phyloP scores from a whole-genome alignment of 208 protist genomes.

The Crithidia brevicula region DNA sequence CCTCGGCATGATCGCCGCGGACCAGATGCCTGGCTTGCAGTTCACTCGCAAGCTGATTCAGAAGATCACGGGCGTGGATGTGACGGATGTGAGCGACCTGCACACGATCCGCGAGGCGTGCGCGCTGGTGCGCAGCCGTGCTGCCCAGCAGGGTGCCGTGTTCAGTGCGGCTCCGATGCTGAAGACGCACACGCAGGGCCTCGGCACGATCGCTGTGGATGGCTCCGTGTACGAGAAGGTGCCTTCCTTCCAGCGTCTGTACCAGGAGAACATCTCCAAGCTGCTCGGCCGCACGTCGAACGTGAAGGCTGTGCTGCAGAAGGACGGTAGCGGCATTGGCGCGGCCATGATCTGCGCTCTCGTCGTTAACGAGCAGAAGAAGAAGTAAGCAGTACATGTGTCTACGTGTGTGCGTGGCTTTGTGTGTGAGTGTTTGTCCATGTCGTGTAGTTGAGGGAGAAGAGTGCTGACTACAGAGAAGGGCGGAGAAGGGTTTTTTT shows the following conservation, averaged over 20 bases:
- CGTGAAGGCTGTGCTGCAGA: conserved; percentile 67
- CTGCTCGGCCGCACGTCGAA: conserved; percentile 70
- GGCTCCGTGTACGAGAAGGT: conserved; percentile 91
- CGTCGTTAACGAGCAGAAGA: conserved; percentile 45
- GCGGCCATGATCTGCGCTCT: conserved; percentile 90
- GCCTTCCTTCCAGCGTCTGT: conserved; percentile 81
- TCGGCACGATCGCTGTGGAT: conserved; percentile 78
- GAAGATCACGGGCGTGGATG: conserved; percentile 51
- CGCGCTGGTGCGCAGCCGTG: conserved; percentile 73
- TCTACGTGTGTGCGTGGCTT: no score
- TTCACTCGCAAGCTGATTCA: conserved; percentile 62
- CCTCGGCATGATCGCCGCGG: conserved; percentile 64
- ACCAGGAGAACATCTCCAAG: conserved; percentile 69
- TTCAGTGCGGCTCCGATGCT: conserved; percentile 75
- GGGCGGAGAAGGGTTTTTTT: no score
- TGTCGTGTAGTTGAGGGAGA: no score
- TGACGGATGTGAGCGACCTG: conserved; percentile 50
- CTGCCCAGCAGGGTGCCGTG: conserved; percentile 76
- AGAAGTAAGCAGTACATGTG: background rate
- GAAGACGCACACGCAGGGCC: conserved; percentile 68
- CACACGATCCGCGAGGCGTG: conserved; percentile 67
- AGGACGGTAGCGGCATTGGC: conserved; percentile 89
- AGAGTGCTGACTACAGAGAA: no score
- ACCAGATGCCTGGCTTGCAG: conserved; percentile 76
- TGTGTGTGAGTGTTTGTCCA: no score